Percentiles rank a stretch among this genome's conserved stretches.
Conservation (phyloP, 164 flowering plant species). For the Berberis thunbergii region DNA sequence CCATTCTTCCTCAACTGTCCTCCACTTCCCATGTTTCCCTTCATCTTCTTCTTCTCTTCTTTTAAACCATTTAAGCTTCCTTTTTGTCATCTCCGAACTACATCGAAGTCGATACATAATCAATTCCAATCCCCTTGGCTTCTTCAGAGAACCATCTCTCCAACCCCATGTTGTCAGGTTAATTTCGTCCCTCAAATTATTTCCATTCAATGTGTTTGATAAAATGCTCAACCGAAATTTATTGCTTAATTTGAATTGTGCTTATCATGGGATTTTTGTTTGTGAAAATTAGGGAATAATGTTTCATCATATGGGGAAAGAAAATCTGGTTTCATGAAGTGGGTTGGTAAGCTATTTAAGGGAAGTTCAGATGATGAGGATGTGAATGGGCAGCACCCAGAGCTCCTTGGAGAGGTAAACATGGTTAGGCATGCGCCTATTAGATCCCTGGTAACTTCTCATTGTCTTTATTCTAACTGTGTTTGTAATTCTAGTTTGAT, state of each 20-base stretch:
- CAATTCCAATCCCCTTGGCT: slow-evolving; percentile 29
- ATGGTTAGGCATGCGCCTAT: slow-evolving; percentile 54
- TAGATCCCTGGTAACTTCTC: slow-evolving; percentile 43
- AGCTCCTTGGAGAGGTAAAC: slow-evolving; percentile 59
- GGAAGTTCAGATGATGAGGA: slow-evolving; percentile 25
- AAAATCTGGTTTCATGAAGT: slow-evolving; percentile 63
- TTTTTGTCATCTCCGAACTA: neutral
- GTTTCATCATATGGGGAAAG: slow-evolving; percentile 48
- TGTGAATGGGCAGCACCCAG: slow-evolving; percentile 32
- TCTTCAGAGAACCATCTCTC: slow-evolving; percentile 50
- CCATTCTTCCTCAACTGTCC: slow-evolving; percentile 15
- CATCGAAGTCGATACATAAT: neutral
- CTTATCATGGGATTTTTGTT: neutral
- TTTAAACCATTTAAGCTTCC: slow-evolving; percentile 8
- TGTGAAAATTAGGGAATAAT: slow-evolving; percentile 45
- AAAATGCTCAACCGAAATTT: slow-evolving; percentile 3
- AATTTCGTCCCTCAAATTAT: neutral
- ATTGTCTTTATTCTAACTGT: neutral
- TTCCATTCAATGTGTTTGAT: slow-evolving; percentile 3
- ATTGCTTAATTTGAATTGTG: neutral
- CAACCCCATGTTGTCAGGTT: slow-evolving; percentile 60
- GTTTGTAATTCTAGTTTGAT: no score
- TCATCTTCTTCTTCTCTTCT: slow-evolving; percentile 10
- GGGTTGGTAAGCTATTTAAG: slow-evolving; percentile 77
- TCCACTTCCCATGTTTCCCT: slow-evolving; percentile 7